A percentile compares a stretch with the other conserved stretches of the same genome.
phyloP scores from a whole-genome alignment of 805 yeast genomes.

The Candida adriatica region DNA sequence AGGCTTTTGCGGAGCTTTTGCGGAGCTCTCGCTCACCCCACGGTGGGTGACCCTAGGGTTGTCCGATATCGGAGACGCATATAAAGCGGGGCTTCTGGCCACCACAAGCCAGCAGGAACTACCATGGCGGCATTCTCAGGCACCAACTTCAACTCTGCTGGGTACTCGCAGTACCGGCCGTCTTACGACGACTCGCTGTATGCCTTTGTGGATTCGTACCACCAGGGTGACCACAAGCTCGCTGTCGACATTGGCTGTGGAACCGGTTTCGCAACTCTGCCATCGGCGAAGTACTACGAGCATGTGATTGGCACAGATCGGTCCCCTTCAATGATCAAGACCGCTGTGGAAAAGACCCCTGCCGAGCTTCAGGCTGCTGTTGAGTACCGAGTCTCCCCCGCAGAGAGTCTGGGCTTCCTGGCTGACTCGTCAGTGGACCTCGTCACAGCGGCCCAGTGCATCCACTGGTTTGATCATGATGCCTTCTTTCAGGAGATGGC shows the following conservation, averaged over 20 bases:
- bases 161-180: constrained; percentile 59
- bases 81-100: no score
- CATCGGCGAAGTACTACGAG: constrained; percentile 37
- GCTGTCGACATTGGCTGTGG: constrained; percentile 78
- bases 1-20: no score
- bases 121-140: constrained; percentile 61
- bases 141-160: constrained; percentile 40
- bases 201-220: constrained; percentile 34
- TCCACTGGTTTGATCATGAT: constrained; percentile 74
- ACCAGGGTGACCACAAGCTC: constrained; percentile 29
- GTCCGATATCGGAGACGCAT: no score
- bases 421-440: constrained; percentile 45
- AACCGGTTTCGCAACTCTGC: constrained; percentile 65
- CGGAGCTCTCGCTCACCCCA: no score
- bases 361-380: constrained; percentile 10
- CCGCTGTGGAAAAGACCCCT: constrained; percentile 29
- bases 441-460: constrained; percentile 75
- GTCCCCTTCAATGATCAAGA: constrained; percentile 47
- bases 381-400: constrained; percentile 19
- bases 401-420: constrained; percentile 21
- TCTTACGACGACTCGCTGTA: constrained; percentile 51
- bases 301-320: constrained; percentile 57
- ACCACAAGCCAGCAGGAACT: no score
- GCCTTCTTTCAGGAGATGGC: constrained; percentile 43
- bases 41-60: no score